phyloP scores from a whole-genome alignment of 768 basidiomycete genomes.

The Termitomyces heimii region DNA sequence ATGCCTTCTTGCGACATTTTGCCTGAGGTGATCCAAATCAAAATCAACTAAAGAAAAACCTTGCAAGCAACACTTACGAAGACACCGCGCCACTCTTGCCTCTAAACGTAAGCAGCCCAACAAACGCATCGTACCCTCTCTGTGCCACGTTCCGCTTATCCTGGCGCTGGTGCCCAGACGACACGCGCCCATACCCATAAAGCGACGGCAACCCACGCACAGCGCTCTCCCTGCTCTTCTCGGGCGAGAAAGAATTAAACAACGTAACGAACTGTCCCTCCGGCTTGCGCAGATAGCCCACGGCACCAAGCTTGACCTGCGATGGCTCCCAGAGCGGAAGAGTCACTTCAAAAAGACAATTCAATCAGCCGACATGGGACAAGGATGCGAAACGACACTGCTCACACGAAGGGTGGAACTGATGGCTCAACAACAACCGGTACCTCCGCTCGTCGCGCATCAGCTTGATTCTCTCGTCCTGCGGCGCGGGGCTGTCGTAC shows the following conservation, averaged over 20 bases:
- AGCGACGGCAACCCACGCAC: conserved; percentile 51
- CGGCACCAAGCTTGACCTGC: conserved; percentile 57
- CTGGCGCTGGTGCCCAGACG: conserved; percentile 39
- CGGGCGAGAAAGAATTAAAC: conserved; percentile 61
- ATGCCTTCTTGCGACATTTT: conserved; percentile 44
- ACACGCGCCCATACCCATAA: conserved; percentile 50
- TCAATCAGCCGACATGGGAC: too few species aligned
- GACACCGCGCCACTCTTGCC: conserved; percentile 23
- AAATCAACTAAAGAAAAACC: conserved; percentile 51
- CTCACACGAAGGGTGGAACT: conserved; percentile 65
- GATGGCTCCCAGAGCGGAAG: conserved; percentile 70
- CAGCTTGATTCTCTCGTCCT: conserved; percentile 32
- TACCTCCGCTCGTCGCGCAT: conserved; percentile 62
- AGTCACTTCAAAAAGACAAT: conserved; percentile 35
- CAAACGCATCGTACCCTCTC: conserved; percentile 49
- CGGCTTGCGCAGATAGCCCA: conserved; percentile 69
- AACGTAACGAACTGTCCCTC: conserved; percentile 66
- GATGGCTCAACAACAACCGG: conserved; percentile 57
- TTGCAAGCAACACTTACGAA: conserved; percentile 31
- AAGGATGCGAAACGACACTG: neutral
- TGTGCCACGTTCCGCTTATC: conserved; percentile 57
- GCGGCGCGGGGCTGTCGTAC: conserved; percentile 32
- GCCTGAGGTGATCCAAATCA: conserved; percentile 25
- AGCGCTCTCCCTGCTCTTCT: conserved; percentile 35
- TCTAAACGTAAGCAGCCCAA: conserved; percentile 43